Percentiles rank a stretch among this genome's conserved stretches.
Conservation (phyloP, 1,139 yeast genomes). For the Fermentozyma sake region DNA sequence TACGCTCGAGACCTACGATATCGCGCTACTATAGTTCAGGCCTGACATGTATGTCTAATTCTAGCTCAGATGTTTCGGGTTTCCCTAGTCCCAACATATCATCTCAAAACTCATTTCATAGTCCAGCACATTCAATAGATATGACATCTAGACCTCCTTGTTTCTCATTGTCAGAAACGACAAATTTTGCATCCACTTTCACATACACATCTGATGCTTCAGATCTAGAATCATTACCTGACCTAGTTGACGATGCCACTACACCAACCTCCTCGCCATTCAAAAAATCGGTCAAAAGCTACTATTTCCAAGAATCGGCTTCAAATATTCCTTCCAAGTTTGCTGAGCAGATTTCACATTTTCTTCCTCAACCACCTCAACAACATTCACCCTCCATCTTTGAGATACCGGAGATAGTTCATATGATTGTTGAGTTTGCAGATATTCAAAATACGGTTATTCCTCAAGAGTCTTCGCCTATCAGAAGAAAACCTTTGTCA, state of each 20-base stretch:
- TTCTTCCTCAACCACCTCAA: conserved; percentile 1
- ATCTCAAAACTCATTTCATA: too few species aligned
- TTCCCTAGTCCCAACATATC: too few species aligned
- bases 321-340: conserved; percentile 2
- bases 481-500: conserved; percentile 64
- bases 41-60: too few species aligned
- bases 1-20: too few species aligned
- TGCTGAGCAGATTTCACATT: too few species aligned
- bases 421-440: conserved; percentile 55
- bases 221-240: conserved; percentile 37
- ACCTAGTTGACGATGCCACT: conserved; percentile 29
- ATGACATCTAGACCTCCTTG: too few species aligned
- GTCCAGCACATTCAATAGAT: too few species aligned
- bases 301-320: conserved; percentile 5
- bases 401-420: conserved; percentile 71
- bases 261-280: conserved; percentile 27
- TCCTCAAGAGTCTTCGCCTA: conserved; percentile 57
- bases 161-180: conserved; percentile 3
- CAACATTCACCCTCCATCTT: conserved; percentile 45
- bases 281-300: conserved; percentile 6
- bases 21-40: too few species aligned
- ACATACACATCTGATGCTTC: conserved; percentile 11
- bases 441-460: conserved; percentile 44
- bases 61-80: too few species aligned
- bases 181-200: conserved; percentile 2